Base-by-base conservation (phyloP, 2,329 filamentous ascomycete genomes). In the Fusarium algeriense region DNA sequence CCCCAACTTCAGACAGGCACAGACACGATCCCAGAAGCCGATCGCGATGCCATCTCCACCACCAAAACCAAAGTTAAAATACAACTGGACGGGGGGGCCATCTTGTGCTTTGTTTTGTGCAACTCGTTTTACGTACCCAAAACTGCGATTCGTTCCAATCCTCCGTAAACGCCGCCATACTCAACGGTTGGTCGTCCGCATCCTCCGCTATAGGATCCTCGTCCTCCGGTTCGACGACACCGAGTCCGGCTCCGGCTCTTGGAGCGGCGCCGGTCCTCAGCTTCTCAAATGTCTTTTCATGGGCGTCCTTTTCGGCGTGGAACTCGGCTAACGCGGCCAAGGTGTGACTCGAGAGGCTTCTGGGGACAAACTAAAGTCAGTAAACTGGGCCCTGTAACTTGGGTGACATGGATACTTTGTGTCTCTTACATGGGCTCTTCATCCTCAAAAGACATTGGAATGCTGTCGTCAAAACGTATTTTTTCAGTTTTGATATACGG, bases 141-240 rank as follows among this genome's bases (percentile, higher is more conserved):
- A 96, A 96, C 81, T 95, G 93, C 68, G 89, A 92, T 76, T 91
- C 88, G 77, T 95, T 93, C 93, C 93, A 96, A 80, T 95, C 91
- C 80, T 95, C 93, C 2, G 85, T 85, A 75, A 95, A 96, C 3
- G 87, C 83, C 34, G 92, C 89, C 88, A 95, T 95, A 19, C 82
- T 84, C 59, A 87, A 68, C 41, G 79, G 78, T 35, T 70, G 61
- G 32, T 86, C 84, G 49, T 86, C 82, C 41, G 49, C 67, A 76
- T 90, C 89, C 38, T 67, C 67, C 35, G 67, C 32, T 46, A 85
- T 83, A 14, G 61, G 61, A 15, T 72, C 64, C 17, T 73, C 61
- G 15, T 53, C 66, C 32, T 63, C 64, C 40, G 55, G 67, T 20
- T 62, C 58, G 26, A 62, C 52, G 83, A 82, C 80, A 90, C 90